phyloP scores from a whole-genome alignment of 2,329 filamentous ascomycete genomes.

The Phialophora expanda region DNA sequence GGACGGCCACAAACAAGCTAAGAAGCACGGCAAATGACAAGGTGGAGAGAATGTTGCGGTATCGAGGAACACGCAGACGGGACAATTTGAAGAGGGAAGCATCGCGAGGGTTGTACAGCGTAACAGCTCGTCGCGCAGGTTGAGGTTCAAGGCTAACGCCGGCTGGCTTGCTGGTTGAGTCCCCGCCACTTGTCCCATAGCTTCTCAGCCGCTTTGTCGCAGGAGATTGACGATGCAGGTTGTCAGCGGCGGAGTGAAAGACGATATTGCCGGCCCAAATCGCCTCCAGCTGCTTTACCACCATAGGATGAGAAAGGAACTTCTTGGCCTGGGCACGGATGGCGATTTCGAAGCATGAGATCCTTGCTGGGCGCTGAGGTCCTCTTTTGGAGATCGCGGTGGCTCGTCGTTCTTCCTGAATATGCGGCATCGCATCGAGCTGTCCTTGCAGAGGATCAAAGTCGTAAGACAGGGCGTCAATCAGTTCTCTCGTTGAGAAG shows the following conservation, averaged over 20 bases:
- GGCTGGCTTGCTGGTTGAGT: conserved; percentile 35
- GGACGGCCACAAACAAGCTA: conserved; percentile 81
- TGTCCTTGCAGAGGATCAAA: conserved; percentile 91
- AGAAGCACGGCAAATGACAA: conserved; percentile 84
- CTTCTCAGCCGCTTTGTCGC: conserved; percentile 34
- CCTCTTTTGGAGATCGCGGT: conserved; percentile 41
- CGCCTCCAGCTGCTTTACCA: conserved; percentile 92
- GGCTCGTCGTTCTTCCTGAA: conserved; percentile 38
- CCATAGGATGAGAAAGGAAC: conserved; percentile 87
- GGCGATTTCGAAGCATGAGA: conserved; percentile 89
- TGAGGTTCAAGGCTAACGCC: conserved; percentile 27
- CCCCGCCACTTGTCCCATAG: conserved; percentile 49
- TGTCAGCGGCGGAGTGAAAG: conserved; percentile 88
- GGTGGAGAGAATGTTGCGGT: conserved; percentile 88
- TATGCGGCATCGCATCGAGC: conserved; percentile 52
- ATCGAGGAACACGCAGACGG: conserved; percentile 85
- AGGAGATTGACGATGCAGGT: conserved; percentile 66
- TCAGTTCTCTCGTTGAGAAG: conserved; percentile 84
- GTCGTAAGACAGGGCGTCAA: conserved; percentile 92
- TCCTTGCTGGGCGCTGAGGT: conserved; percentile 69
- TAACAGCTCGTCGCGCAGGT: conserved; percentile 67
- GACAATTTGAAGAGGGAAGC: conserved; percentile 92
- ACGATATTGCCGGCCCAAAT: conserved; percentile 97
- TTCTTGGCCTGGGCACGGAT: conserved; percentile 92
- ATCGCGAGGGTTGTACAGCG: conserved; percentile 86